Conservation (phyloP, 2,329 filamentous ascomycete species). For the Laburnicola sp. region DNA sequence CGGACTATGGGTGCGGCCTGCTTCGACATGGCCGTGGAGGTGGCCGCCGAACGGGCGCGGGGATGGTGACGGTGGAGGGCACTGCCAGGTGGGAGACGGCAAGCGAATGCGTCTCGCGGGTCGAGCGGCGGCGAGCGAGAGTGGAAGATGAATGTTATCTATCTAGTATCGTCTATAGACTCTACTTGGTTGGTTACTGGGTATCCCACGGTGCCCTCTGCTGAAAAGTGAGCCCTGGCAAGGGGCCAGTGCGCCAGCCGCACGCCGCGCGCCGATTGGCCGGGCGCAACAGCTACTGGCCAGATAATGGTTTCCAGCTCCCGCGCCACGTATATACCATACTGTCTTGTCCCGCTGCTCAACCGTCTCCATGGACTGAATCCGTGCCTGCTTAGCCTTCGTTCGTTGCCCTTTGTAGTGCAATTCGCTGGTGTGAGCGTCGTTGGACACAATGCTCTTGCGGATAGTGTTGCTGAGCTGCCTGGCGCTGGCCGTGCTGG, state of each 20-base stretch:
- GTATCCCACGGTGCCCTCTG: too few species aligned
- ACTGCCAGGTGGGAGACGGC: slow-evolving; percentile 9
- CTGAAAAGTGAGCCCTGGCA: slow-evolving; percentile 27
- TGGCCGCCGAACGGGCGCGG: slow-evolving; percentile 17
- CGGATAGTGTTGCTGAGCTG: slow-evolving; percentile 48
- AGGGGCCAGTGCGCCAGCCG: slow-evolving; percentile 13
- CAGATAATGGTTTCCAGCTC: slow-evolving; percentile 31
- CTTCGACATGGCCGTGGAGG: slow-evolving; percentile 24
- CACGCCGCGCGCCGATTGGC: slow-evolving; percentile 37
- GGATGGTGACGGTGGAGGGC: not conserved
- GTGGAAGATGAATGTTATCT: too few species aligned
- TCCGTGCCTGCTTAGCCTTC: not conserved
- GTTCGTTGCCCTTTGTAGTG: slow-evolving; percentile 18
- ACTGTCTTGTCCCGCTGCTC: slow-evolving; percentile 4
- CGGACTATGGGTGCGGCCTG: slow-evolving; percentile 33
- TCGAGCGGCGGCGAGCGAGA: not conserved
- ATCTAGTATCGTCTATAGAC: not conserved
- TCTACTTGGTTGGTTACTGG: too few species aligned
- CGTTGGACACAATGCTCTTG: slow-evolving; percentile 46
- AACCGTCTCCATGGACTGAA: slow-evolving; percentile 21
- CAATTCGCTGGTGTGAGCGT: slow-evolving; percentile 15
- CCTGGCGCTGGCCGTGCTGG: slow-evolving; percentile 50
- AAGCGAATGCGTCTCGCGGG: slow-evolving; percentile 24
- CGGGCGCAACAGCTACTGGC: slow-evolving; percentile 21
- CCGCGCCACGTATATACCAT: slow-evolving; percentile 10